These are phyloP conservation scores for Crithidia bombi DNA, from an alignment of 208 protist genomes.

Conservation along the genomic window DNA sequence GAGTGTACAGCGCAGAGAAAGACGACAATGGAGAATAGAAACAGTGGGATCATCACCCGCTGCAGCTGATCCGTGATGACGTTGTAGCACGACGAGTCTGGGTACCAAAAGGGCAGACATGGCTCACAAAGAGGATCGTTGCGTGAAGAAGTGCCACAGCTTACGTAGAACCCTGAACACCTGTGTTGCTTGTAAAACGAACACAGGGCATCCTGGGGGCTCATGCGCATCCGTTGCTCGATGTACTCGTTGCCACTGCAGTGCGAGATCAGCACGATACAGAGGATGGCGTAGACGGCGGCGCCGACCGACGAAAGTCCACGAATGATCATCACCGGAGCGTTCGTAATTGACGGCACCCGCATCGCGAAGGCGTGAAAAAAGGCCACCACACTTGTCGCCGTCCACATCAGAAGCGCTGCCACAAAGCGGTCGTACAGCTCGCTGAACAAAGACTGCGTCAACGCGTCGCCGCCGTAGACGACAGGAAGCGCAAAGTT, in stretches of 20 bases:
- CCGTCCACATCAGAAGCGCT: neutral
- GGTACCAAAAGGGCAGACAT: neutral
- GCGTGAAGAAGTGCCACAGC: neutral
- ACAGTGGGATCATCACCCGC: neutral
- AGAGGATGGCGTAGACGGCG: constrained; percentile 22
- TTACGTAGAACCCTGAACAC: constrained; percentile 7
- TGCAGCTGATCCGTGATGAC: neutral
- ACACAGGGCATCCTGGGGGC: neutral
- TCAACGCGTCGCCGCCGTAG: neutral
- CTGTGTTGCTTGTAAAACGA: constrained; percentile 15
- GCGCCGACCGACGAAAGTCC: constrained; percentile 4
- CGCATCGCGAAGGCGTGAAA: constrained; percentile 45
- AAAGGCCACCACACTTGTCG: neutral
- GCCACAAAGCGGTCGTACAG: neutral
- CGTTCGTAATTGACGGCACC: constrained; percentile 25
- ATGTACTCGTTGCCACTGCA: constrained; percentile 4
- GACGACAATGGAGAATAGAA: constrained; percentile 16
- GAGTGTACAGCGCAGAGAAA: constrained; percentile 4
- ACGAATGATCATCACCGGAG: constrained; percentile 18
- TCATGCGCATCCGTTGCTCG: neutral
- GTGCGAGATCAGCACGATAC: neutral
- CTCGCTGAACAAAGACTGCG: neutral
- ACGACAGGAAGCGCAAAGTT: neutral
- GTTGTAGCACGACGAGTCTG: constrained; percentile 8
- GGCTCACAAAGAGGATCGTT: constrained; percentile 1